Evolutionary conservation across 2,329 filamentous ascomycete species (phyloP), one percentile per base, ranked within the genome.

Genomic region (Capronia americana): DNA sequence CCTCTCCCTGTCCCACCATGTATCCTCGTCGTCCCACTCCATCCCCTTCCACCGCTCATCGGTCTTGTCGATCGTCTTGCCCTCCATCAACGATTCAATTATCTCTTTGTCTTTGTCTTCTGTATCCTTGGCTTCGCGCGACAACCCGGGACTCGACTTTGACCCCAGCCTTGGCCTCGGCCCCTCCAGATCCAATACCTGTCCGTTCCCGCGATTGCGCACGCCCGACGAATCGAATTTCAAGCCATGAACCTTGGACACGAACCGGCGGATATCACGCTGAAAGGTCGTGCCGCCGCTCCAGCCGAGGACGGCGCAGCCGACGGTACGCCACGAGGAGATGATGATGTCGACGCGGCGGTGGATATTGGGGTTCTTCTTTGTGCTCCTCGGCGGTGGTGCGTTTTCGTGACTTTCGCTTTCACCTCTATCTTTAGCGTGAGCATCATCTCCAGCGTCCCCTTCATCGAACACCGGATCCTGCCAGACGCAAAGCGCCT

Each of bases 201-300:
- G 88, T 2, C 79, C 78, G 1, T 91, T 92, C 20, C 63, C 75
- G 8, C 89, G 83, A 73, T 87, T 88, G 53, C 93, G 85, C 11
- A 97, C 86, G 0, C 95, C 95, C 73, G 92, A 96, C 69, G 91
- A 95, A 75, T 97, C 93, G 75, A 98, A 98, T 77, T 95, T 96
- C 84, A 92, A 89, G 0, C 83, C 83, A 73, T 86, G 88, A 64
- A 85, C 83, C 44, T 88, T 84, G 77, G 92, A 93, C 67, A 90
- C 92, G 78, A 94, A 96, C 38, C 89, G 82, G 48, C 94, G 83
- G 61, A 98, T 76, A 77, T 98, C 95, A 26, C 94, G 84, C 80
- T 97, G 88, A 72, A 97, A 98, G 0, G 93, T 97, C 0, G 90
- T 96, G 1, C 89, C 94, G 0, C 93, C 92, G 17, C 87, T 90